Evolutionary conservation across 331 rosid genomes (phyloP), one percentile per base, ranked within the genome.

Genomic region (Cucumis variabilis): DNA sequence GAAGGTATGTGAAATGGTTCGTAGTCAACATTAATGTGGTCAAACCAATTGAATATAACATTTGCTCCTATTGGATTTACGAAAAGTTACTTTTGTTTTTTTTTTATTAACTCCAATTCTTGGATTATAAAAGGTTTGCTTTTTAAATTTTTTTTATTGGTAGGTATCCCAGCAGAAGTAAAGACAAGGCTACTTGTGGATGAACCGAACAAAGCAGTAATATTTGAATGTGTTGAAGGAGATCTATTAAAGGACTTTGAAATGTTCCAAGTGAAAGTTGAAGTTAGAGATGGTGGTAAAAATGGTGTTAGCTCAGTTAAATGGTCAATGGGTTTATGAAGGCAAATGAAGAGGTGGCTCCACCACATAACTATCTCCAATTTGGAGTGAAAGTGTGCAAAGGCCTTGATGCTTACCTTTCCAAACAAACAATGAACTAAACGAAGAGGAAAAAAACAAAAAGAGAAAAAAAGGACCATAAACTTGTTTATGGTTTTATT

Each of bases 371-470:
- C 37, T 76, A 44, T 76, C 82, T 76, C 21, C 62, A 46, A 23
- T 76, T 46, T 48, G 82, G 60, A 48, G 82, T 48, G 6, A 48
- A 76, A 21, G 62, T 13, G 9, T 21, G 82, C 82, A n/a, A 44
- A 76, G 82, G 82, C 58, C 33, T 76, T 23, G 82, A 76, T 46
- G 82, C 60, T n/a, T 76, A 76, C 82, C 20, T 76, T 76, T 76
- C 19, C 82, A 76, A 76, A 55, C 23, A 33, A 25, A 3, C 25
- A 27, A 7, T 71, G 77, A 71, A 71, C 48, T 30, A 60, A 58
- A 58, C 16, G 55, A 50, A 50, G 13, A 50, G 51, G 51, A 6
- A 37, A 37, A 37, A 37, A 37, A 3, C 44, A 37, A 37, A 37
- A 37, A 37, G 44, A 37, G 51, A 48, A 63, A 21, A 63, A 63